Evolutionary conservation across 139 green algal species (phyloP).

Genomic region (Coelastrella sp.): DNA sequence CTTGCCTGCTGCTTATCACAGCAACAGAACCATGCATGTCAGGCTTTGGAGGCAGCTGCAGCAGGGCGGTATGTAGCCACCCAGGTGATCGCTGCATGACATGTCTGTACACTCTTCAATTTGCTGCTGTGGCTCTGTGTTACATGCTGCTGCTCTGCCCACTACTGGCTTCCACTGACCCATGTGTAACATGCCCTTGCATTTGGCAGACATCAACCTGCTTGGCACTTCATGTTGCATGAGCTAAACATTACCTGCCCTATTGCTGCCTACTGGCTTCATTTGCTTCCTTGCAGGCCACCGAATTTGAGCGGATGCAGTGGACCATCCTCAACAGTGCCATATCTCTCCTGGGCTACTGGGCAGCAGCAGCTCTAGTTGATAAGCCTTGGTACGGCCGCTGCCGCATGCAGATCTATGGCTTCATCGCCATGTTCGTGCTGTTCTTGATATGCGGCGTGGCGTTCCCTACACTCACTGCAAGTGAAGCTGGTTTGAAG

Average conservation of each 20-base stretch:
- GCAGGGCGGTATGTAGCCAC: no score
- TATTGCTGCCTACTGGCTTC: neutral
- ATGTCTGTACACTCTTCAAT: no score
- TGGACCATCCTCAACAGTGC: constrained; percentile 83
- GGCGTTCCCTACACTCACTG: constrained; percentile 59
- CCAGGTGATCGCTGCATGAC: no score
- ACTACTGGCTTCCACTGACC: no score
- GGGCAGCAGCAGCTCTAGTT: constrained; percentile 67
- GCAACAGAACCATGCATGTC: no score
- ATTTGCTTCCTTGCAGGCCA: constrained; percentile 39
- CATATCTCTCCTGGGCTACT: constrained; percentile 81
- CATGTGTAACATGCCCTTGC: no score
- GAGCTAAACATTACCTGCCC: neutral
- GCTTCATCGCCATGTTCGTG: constrained; percentile 68
- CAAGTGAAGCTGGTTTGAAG: neutral
- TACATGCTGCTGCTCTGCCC: no score
- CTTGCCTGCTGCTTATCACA: no score
- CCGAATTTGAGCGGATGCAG: constrained; percentile 63
- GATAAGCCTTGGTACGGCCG: constrained; percentile 73
- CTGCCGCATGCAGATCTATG: constrained; percentile 57
- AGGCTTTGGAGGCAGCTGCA: no score
- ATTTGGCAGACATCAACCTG: no score
- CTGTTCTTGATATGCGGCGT: constrained; percentile 77
- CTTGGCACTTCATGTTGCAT: no score
- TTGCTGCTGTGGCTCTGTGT: no score